These are phyloP conservation scores for Colletotrichum nymphaeae DNA, from an alignment of 2,329 filamentous ascomycete species.

Conservation along the genomic window DNA sequence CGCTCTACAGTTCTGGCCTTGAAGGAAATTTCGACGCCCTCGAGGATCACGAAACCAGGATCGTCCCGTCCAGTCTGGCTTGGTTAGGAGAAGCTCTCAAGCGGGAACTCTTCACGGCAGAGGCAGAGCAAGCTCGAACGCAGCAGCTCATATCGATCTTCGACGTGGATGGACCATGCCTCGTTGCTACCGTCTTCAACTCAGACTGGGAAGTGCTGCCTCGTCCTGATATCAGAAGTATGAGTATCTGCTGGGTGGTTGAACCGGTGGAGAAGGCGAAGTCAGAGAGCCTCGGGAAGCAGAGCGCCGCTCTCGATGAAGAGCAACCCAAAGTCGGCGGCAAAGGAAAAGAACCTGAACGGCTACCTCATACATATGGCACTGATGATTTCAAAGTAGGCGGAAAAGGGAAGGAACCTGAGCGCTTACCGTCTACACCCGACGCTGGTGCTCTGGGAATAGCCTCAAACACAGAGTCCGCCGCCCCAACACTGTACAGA, in stretches of 20 bases:
- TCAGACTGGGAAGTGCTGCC: background rate
- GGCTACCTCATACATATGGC: too few relatives aligned
- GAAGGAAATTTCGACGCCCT: background rate
- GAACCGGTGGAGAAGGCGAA: background rate
- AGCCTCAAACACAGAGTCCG: too few relatives aligned
- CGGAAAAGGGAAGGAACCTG: too few relatives aligned
- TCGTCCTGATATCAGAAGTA: background rate
- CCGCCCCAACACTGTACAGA: too few relatives aligned
- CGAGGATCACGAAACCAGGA: background rate
- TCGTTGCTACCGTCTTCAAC: background rate
- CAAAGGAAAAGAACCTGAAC: too few relatives aligned
- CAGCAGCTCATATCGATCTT: background rate
- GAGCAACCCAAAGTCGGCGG: too few relatives aligned
- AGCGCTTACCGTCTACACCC: too few relatives aligned
- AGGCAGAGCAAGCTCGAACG: background rate
- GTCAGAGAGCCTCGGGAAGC: too few relatives aligned
- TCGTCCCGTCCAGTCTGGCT: background rate
- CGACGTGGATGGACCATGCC: background rate
- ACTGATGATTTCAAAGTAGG: too few relatives aligned
- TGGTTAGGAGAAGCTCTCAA: background rate
- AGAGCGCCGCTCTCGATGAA: too few relatives aligned
- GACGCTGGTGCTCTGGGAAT: too few relatives aligned
- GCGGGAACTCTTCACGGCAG: background rate
- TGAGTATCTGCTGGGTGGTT: background rate
- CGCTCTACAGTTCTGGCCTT: background rate